phyloP scores from a whole-genome alignment of 169 alveolate species.

The Eimeria maxima region DNA sequence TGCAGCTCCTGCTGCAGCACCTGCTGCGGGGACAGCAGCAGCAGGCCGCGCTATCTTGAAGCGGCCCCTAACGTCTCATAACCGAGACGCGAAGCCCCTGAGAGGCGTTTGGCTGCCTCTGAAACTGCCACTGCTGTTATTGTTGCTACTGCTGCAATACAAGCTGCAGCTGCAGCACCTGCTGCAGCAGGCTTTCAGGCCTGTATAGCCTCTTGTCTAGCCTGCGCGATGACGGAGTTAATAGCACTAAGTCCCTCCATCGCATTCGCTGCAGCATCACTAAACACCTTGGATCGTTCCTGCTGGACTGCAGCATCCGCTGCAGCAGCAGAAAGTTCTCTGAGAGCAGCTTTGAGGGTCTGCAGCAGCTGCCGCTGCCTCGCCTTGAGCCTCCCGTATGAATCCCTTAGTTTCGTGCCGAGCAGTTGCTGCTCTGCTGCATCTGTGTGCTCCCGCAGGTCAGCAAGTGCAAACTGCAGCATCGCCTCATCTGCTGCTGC shows the following conservation, averaged over 20 bases:
- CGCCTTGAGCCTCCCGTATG: background rate
- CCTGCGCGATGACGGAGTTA: background rate
- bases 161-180: background rate
- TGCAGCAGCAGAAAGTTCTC: background rate
- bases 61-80: too few species aligned
- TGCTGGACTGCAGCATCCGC: slow-evolving; percentile 1
- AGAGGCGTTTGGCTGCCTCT: too few species aligned
- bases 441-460: background rate
- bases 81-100: too few species aligned
- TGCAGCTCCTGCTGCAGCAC: background rate
- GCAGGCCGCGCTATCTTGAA: too few species aligned
- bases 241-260: background rate
- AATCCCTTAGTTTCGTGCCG: background rate
- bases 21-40: background rate
- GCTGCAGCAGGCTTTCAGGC: background rate
- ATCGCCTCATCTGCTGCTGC: background rate
- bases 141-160: background rate
- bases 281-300: background rate
- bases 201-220: background rate
- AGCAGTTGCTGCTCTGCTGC: background rate
- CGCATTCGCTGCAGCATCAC: background rate
- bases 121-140: background rate
- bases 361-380: background rate
- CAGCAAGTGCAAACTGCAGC: background rate
- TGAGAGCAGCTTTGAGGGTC: background rate